Conservation (phyloP, 371 early-diverging fungal genomes). For the Actinomortierella wolfii region DNA sequence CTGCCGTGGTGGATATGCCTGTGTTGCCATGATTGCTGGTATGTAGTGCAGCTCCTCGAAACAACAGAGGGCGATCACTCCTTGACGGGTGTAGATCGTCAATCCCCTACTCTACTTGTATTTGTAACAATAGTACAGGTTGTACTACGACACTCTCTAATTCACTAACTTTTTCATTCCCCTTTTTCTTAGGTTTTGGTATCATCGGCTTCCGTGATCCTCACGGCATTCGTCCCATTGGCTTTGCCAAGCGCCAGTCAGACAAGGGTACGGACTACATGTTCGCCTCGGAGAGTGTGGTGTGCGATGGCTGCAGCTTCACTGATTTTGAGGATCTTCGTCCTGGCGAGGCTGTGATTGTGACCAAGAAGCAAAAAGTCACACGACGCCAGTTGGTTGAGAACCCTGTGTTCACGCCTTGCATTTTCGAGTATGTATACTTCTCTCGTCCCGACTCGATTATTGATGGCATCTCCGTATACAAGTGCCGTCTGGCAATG, state of each 20-base stretch:
- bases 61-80: no score
- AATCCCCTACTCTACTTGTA: no score
- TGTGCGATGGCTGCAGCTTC: conserved; percentile 88
- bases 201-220: conserved; percentile 94
- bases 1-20: conserved; percentile 93
- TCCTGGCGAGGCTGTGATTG: conserved; percentile 92
- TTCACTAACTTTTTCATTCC: background rate
- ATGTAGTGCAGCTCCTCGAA: conserved; percentile 1
- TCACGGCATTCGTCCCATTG: conserved; percentile 94
- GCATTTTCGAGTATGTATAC: conserved; percentile 98
- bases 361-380: conserved; percentile 69
- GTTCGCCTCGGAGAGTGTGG: conserved; percentile 96
- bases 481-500: conserved; percentile 95
- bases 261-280: conserved; percentile 85
- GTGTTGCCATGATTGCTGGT: conserved; percentile 95
- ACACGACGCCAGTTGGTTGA: conserved; percentile 67
- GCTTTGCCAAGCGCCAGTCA: conserved; percentile 80
- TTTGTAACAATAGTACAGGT: no score
- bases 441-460: conserved; percentile 98
- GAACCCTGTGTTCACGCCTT: conserved; percentile 75
- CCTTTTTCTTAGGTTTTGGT: conserved; percentile 65
- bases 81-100: background rate
- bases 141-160: background rate
- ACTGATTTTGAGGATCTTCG: conserved; percentile 84
- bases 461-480: conserved; percentile 97